These are phyloP conservation scores for Aphanoascus verrucosus DNA, from an alignment of 2,329 filamentous ascomycete genomes.

Conservation along the genomic window DNA sequence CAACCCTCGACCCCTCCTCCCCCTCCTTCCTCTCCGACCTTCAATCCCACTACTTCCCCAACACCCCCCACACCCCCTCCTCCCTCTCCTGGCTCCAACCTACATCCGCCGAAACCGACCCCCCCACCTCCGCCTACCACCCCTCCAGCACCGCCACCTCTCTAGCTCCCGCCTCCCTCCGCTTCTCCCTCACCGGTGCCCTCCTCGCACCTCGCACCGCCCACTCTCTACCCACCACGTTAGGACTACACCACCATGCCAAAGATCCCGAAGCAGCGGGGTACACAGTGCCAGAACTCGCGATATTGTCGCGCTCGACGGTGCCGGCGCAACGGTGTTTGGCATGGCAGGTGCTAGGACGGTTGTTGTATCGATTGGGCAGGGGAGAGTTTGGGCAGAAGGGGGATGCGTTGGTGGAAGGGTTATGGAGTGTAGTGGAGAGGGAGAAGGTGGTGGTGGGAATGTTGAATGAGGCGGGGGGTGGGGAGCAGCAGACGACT, in stretches of 20 bases:
- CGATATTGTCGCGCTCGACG: constrained; percentile 65
- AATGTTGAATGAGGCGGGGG: constrained; percentile 62
- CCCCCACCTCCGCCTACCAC: constrained; percentile 67
- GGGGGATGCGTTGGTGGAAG: constrained; percentile 55
- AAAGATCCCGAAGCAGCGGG: constrained; percentile 86
- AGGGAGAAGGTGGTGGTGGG: constrained; percentile 66
- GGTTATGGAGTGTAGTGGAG: constrained; percentile 72
- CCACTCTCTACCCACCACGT: constrained; percentile 60
- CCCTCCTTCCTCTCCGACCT: constrained; percentile 74
- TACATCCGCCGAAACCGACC: constrained; percentile 50
- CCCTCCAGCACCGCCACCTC: constrained; percentile 62
- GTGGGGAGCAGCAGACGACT: constrained; percentile 39
- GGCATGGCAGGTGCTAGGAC: constrained; percentile 80
- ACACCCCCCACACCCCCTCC: constrained; percentile 70
- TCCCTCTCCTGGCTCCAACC: constrained; percentile 85
- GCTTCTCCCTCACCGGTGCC: constrained; percentile 77
- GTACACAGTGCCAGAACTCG: constrained; percentile 82
- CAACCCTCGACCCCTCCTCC: no score
- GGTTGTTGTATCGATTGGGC: constrained; percentile 74
- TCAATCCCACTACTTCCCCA: constrained; percentile 87
- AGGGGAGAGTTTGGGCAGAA: constrained; percentile 57
- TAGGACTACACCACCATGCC: constrained; percentile 86
- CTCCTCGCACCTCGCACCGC: constrained; percentile 68
- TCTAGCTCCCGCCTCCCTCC: constrained; percentile 55
- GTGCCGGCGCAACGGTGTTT: constrained; percentile 82